These are phyloP conservation scores for Leccinum sublutescens DNA, from an alignment of 768 basidiomycete species.

Conservation along the genomic window DNA sequence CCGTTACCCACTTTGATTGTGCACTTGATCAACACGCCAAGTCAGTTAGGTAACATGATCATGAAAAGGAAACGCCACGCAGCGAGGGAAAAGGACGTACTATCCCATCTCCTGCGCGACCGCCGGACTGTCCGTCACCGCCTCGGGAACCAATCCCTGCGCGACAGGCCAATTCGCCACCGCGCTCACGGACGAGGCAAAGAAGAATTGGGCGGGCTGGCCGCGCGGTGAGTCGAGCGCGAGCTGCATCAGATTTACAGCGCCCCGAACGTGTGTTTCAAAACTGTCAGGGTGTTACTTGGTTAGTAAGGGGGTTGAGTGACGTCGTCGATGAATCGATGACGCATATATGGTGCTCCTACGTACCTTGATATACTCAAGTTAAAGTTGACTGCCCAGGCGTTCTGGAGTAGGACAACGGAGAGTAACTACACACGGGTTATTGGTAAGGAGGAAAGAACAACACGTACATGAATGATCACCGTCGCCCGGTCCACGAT, in stretches of 20 bases:
- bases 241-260: slow-evolving; percentile 49
- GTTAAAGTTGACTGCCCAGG: slow-evolving; percentile 59
- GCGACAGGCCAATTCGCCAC: slow-evolving; percentile 21
- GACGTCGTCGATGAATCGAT: neutral
- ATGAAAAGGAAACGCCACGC: neutral
- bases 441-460: neutral
- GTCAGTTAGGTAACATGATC: neutral
- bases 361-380: slow-evolving; percentile 32
- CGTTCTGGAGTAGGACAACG: slow-evolving; percentile 35
- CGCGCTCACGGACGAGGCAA: slow-evolving; percentile 47
- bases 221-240: slow-evolving; percentile 38
- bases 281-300: slow-evolving; percentile 25
- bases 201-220: slow-evolving; percentile 44
- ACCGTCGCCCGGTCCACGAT: slow-evolving; percentile 38
- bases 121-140: slow-evolving; percentile 22
- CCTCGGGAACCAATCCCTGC: slow-evolving; percentile 17
- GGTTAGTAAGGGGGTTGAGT: neutral
- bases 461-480: slow-evolving; percentile 42
- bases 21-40: slow-evolving; percentile 10
- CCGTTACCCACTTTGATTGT: slow-evolving; percentile 51
- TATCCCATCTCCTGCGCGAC: slow-evolving; percentile 35
- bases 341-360: neutral
- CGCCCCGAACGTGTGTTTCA: slow-evolving; percentile 48
- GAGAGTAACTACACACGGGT: neutral
- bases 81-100: slow-evolving; percentile 18